These are phyloP conservation scores for Microbotryum scabiosae DNA, from an alignment of 1,284 basidiomycete species.

Conservation along the genomic window DNA sequence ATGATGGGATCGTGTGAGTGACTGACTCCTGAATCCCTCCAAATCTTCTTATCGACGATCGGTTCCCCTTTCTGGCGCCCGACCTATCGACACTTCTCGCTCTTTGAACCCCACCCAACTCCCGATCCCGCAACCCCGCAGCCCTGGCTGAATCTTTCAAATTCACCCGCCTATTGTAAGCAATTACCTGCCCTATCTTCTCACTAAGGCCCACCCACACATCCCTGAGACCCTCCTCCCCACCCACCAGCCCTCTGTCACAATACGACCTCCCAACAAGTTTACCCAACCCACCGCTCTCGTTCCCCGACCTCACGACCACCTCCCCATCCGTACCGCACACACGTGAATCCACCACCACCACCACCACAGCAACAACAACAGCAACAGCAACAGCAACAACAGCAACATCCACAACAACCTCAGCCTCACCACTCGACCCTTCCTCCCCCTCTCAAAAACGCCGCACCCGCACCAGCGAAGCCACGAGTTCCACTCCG, in stretches of 20 bases:
- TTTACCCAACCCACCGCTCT: conserved; percentile 20
- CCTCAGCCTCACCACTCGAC: too few relatives aligned
- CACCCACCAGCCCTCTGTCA: conserved; percentile 57
- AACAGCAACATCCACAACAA: too few relatives aligned
- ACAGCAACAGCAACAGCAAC: too few relatives aligned
- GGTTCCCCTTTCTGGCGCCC: not conserved
- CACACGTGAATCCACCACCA: too few relatives aligned
- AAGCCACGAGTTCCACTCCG: not conserved
- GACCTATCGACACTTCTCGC: conserved; percentile 41
- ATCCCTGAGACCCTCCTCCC: too few relatives aligned
- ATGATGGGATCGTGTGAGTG: too few relatives aligned
- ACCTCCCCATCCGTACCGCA: conserved; percentile 45
- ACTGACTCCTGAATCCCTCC: too few relatives aligned
- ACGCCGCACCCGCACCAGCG: not conserved
- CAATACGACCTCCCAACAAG: conserved; percentile 79
- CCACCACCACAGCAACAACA: too few relatives aligned
- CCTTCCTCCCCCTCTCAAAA: too few relatives aligned
- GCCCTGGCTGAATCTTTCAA: conserved; percentile 55
- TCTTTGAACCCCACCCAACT: too few relatives aligned
- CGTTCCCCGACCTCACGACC: conserved; percentile 16
- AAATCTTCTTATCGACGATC: not conserved
- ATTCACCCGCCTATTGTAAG: conserved; percentile 72
- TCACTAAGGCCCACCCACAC: too few relatives aligned
- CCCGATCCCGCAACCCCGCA: not conserved
- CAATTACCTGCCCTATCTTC: too few relatives aligned